A percentile compares a stretch with the other conserved stretches of the same genome.
These are phyloP conservation scores for Warburgia ugandensis DNA, from an alignment of 164 flowering plant species.

Conservation along the genomic window DNA sequence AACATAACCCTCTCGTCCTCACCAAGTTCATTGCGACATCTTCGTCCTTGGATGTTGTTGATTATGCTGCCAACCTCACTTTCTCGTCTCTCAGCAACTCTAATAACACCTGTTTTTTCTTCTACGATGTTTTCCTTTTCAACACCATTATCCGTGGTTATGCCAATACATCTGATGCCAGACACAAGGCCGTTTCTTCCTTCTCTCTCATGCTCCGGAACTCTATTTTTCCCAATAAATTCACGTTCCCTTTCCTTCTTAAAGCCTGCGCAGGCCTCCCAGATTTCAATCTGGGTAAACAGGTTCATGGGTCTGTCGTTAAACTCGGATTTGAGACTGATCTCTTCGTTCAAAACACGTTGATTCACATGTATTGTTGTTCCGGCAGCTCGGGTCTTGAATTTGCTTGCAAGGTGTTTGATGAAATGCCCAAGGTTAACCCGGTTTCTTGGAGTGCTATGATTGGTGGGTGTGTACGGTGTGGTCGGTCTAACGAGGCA, in stretches of 20 bases:
- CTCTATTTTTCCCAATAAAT: conserved; percentile 12
- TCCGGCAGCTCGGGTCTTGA: conserved; percentile 5
- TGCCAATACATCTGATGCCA: not conserved
- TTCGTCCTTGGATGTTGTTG: conserved; percentile 7
- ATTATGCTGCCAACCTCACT: conserved; percentile 2
- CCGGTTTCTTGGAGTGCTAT: conserved; percentile 17
- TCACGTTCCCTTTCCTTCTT: conserved; percentile 18
- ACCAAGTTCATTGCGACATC: conserved; percentile 9
- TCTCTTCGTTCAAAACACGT: conserved; percentile 12
- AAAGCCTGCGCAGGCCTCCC: conserved; percentile 13
- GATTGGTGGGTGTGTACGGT: conserved; percentile 16
- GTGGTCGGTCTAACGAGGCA: conserved; percentile 7
- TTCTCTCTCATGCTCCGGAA: conserved; percentile 10
- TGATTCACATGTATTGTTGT: conserved; percentile 11
- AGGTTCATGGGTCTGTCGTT: conserved; percentile 10
- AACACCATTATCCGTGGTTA: conserved; percentile 17
- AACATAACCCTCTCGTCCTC: conserved; percentile 11
- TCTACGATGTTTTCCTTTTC: conserved; percentile 15
- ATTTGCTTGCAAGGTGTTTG: conserved; percentile 10
- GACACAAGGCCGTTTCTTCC: not conserved
- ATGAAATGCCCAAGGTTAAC: conserved; percentile 13
- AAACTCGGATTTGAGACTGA: conserved; percentile 12
- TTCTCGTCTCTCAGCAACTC: not conserved
- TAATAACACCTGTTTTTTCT: not conserved
- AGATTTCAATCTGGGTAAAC: conserved; percentile 7